These are phyloP conservation scores for Pythium oligandrum DNA, from an alignment of 352 stramenopile genomes.

Conservation along the genomic window DNA sequence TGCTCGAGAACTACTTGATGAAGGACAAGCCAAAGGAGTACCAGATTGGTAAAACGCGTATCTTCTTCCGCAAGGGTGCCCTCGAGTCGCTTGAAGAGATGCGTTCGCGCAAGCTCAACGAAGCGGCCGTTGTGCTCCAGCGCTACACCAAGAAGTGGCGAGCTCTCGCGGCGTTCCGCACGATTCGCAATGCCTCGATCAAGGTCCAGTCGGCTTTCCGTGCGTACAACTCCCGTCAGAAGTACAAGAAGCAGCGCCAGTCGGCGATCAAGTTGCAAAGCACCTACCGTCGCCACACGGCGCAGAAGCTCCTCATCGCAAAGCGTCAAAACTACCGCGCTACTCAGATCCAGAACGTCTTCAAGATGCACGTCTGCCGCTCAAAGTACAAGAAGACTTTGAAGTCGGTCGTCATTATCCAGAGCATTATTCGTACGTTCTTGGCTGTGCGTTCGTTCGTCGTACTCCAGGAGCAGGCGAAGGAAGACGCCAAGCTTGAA, in stretches of 20 bases:
- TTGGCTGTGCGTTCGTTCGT: slow-evolving; percentile 70
- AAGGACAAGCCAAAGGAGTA: slow-evolving; percentile 58
- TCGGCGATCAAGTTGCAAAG: slow-evolving; percentile 66
- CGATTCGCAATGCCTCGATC: slow-evolving; percentile 50
- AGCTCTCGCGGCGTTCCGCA: slow-evolving; percentile 55
- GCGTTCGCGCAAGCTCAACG: slow-evolving; percentile 73
- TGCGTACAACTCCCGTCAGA: slow-evolving; percentile 29
- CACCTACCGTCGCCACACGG: slow-evolving; percentile 50
- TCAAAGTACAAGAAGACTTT: slow-evolving; percentile 59
- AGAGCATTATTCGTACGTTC: slow-evolving; percentile 82
- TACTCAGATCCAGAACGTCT: slow-evolving; percentile 80
- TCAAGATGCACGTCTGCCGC: slow-evolving; percentile 75
- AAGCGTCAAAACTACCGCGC: slow-evolving; percentile 67
- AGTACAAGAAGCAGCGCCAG: slow-evolving; percentile 61
- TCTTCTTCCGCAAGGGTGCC: slow-evolving; percentile 92
- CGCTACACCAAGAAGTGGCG: slow-evolving; percentile 80
- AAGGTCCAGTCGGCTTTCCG: slow-evolving; percentile 57
- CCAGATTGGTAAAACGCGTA: slow-evolving; percentile 88
- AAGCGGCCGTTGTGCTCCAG: slow-evolving; percentile 76
- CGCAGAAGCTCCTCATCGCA: slow-evolving; percentile 45
- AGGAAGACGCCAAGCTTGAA: slow-evolving; percentile 94
- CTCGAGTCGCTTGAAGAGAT: slow-evolving; percentile 89
- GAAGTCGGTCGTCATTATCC: slow-evolving; percentile 68
- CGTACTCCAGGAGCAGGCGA: slow-evolving; percentile 79
- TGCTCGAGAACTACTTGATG: slow-evolving; percentile 60